Conservation (phyloP, 1,284 basidiomycete genomes). For the Hortiboletus rubellus region DNA sequence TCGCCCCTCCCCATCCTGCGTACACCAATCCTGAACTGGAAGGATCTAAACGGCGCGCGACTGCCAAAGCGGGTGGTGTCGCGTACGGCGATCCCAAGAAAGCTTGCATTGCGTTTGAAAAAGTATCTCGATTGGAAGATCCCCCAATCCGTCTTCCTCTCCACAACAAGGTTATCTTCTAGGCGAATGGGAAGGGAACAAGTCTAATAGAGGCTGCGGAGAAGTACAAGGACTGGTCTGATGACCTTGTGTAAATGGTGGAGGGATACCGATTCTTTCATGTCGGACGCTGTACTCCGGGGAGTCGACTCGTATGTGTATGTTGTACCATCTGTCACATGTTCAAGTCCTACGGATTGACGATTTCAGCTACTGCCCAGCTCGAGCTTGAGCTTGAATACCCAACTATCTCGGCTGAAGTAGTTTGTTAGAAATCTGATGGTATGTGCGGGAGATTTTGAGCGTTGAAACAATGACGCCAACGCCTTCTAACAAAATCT, state of each 20-base stretch:
- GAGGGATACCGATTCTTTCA: background rate
- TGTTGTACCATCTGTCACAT: conserved; percentile 6
- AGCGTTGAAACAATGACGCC: no score
- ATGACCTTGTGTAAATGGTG: conserved; percentile 21
- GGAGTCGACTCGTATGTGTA: no score
- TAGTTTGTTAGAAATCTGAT: no score
- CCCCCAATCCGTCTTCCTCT: conserved; percentile 34
- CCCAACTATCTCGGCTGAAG: background rate
- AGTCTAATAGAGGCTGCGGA: conserved; percentile 19
- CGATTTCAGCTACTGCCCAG: background rate
- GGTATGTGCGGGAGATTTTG: no score
- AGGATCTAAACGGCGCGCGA: conserved; percentile 8
- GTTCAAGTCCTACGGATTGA: background rate
- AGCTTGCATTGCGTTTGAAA: conserved; percentile 22
- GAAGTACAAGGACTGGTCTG: conserved; percentile 33
- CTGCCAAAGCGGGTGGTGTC: background rate
- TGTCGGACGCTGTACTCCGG: no score
- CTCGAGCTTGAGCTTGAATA: background rate
- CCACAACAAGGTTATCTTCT: conserved; percentile 11
- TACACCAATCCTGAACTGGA: conserved; percentile 18
- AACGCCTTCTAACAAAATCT: no score
- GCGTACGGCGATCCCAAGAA: conserved; percentile 24
- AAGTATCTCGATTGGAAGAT: conserved; percentile 19
- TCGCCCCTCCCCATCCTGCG: conserved; percentile 15
- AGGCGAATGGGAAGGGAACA: conserved; percentile 15